Evolutionary conservation across 345 rosid genomes (phyloP).

Genomic region (Eucalyptus caleyi): DNA sequence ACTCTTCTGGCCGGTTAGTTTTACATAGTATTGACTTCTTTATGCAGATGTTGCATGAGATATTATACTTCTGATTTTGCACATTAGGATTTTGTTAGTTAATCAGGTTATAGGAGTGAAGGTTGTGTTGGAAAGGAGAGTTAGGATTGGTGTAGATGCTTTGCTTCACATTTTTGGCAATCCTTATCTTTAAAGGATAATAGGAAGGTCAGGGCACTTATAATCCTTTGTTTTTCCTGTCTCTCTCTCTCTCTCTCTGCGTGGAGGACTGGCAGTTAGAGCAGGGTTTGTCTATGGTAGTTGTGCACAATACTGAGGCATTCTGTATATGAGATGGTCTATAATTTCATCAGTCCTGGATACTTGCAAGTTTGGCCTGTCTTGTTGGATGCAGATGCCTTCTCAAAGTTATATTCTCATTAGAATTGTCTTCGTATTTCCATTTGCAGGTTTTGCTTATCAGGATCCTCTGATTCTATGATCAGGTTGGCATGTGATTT

Average conservation of each 20-base stretch:
- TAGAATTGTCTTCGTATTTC: background rate
- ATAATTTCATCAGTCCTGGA: background rate
- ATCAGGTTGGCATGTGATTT: constrained; percentile 49
- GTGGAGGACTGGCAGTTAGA: background rate
- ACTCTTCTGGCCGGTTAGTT: constrained; percentile 86
- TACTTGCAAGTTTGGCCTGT: background rate
- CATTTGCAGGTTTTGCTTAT: constrained; percentile 80
- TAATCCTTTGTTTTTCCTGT: background rate
- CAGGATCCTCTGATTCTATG: constrained; percentile 99
- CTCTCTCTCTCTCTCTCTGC: background rate
- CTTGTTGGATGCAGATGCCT: background rate
- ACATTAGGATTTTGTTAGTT: background rate
- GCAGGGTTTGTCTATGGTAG: background rate
- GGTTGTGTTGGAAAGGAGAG: background rate
- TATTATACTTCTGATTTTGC: background rate
- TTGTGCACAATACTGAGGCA: background rate
- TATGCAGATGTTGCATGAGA: background rate
- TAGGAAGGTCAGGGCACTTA: background rate
- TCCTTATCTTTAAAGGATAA: background rate
- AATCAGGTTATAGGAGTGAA: background rate
- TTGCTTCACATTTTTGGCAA: background rate
- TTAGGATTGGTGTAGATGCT: background rate
- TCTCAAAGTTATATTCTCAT: background rate
- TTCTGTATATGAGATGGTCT: background rate
- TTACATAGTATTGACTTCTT: background rate